These are phyloP conservation scores for Termitomyces sp. DNA, from an alignment of 768 basidiomycete genomes.

Conservation along the genomic window DNA sequence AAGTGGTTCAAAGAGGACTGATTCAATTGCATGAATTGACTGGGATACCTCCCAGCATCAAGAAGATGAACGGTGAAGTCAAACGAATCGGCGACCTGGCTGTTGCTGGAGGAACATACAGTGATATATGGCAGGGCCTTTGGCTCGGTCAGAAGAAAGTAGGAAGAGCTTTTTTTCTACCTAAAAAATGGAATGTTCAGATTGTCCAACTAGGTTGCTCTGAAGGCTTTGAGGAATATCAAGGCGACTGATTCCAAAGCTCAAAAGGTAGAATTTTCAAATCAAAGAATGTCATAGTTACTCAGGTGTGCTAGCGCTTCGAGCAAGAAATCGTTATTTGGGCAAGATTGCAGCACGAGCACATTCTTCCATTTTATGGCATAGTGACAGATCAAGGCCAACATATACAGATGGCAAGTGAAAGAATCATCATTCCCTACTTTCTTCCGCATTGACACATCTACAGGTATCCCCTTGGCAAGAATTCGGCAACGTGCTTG, in stretches of 20 bases:
- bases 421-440: background rate
- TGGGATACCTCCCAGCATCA: conserved; percentile 47
- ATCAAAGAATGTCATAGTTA: background rate
- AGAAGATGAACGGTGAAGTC: conserved; percentile 48
- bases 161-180: background rate
- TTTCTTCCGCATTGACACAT: background rate
- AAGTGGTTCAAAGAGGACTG: conserved; percentile 39
- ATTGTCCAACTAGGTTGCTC: conserved; percentile 38
- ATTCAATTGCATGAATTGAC: conserved; percentile 42
- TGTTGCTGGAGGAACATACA: conserved; percentile 45
- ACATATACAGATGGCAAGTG: conserved; percentile 41
- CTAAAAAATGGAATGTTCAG: background rate
- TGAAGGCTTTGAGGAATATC: conserved; percentile 47
- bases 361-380: conserved; percentile 51
- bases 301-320: conserved; percentile 35
- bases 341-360: conserved; percentile 43
- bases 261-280: conserved; percentile 27
- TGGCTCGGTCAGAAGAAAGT: conserved; percentile 55
- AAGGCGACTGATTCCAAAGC: conserved; percentile 37
- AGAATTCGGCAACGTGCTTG: conserved; percentile 47
- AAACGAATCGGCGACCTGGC: conserved; percentile 30
- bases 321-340: conserved; percentile 51
- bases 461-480: conserved; percentile 59
- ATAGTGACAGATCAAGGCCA: conserved; percentile 48
- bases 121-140: conserved; percentile 46